Conservation (phyloP, 2,329 filamentous ascomycete species). For the Furcasterigmium furcatum region DNA sequence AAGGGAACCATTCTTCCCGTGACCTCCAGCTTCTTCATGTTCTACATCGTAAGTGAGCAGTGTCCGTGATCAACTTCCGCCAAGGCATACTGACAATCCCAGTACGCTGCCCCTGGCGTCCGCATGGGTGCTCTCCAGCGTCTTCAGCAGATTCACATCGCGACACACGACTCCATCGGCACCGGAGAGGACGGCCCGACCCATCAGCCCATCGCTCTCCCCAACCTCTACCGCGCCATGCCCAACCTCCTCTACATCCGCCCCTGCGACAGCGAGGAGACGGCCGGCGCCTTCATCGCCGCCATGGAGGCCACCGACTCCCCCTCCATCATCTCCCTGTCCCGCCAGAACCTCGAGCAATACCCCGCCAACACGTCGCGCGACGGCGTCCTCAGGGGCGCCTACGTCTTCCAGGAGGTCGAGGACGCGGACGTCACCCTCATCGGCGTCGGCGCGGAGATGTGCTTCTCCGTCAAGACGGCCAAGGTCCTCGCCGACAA, state of each 20-base stretch:
- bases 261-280: constrained; percentile 55
- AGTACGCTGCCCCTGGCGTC: constrained; percentile 53
- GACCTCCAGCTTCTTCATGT: constrained; percentile 56
- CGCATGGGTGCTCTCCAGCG: constrained; percentile 57
- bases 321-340: constrained; percentile 44
- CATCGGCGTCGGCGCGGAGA: constrained; percentile 32
- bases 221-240: constrained; percentile 56
- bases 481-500: constrained; percentile 32
- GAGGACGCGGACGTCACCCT: constrained; percentile 38
- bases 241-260: constrained; percentile 59
- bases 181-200: constrained; percentile 59
- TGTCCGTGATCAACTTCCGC: not conserved
- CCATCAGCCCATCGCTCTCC: constrained; percentile 57
- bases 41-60: constrained; percentile 34
- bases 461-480: constrained; percentile 25
- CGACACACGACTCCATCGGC: constrained; percentile 58
- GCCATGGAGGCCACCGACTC: constrained; percentile 38
- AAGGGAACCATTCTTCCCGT: constrained; percentile 49
- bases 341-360: constrained; percentile 37
- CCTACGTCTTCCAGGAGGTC: constrained; percentile 41
- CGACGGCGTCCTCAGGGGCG: constrained; percentile 36
- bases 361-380: constrained; percentile 31
- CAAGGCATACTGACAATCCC: not conserved
- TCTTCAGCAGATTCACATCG: constrained; percentile 54
- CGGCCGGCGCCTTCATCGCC: constrained; percentile 47